Base-by-base conservation (phyloP, 768 basidiomycete genomes). In the Termitomyces sp. region DNA sequence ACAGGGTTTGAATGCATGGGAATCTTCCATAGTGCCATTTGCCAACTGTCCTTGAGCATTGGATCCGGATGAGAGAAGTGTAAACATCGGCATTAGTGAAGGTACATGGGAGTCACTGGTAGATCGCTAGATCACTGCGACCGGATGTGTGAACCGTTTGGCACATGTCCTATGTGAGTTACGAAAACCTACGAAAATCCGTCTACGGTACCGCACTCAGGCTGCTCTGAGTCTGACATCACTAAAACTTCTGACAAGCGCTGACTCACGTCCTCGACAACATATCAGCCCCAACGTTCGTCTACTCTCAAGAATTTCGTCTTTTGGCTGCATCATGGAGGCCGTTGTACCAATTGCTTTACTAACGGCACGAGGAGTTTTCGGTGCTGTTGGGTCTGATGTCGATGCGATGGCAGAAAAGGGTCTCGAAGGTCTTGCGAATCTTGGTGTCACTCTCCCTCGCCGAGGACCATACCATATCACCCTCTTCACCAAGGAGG, bases 31-130 rank as follows among this genome's bases (percentile, higher is more conserved):
- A 35, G 74, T 70, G 4, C 73, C 74, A 61, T 77, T 81, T 15
- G 77, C 78, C 3, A 85, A 76, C 64, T 85, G 84, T 3, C 84
- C 84, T 24, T 78, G 77, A 1, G 81, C 81, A 63, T 85, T 85
- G 7, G 84, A 85, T 20, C 66, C 67, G 24, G 66, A 67, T 9
- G 67, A 68, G 20, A 60, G 51, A 7, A 68, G 66, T 20, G 44
- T 48, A 32, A 63, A 63, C 65, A 61, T 64, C 3, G 39, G 24
- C 24, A 18, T 2, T 33, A 39, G 36, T 20, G 36, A 46, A 36
- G 15, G 38, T 40, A 35, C 49, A 44, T 22, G 51, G 9, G 36
- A 57, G 45, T 56, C 39, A n/a, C 16, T 13, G 4, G 22, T 20
- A 42, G 15, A 42, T 16, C 16, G 32, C 33, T n/a, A n/a, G 3